These are phyloP conservation scores for Neofusicoccum sp. DNA, from an alignment of 2,329 filamentous ascomycete species.

Conservation along the genomic window DNA sequence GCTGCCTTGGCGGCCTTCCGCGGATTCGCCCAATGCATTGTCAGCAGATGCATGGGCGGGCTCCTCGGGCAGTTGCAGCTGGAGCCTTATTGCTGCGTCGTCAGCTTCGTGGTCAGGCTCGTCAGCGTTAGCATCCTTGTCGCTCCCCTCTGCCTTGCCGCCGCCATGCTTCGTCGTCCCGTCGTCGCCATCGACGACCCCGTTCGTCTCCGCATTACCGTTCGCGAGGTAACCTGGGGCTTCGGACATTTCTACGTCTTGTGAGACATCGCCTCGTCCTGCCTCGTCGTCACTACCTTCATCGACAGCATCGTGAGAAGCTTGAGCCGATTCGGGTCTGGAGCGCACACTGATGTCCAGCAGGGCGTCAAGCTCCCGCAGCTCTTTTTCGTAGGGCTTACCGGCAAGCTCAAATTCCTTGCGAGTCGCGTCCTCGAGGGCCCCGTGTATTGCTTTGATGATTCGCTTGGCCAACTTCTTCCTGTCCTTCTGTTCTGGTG, in stretches of 20 bases:
- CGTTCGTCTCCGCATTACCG: conserved; percentile 19
- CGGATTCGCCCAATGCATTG: conserved; percentile 16
- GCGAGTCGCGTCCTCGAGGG: conserved; percentile 70
- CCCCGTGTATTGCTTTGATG: conserved; percentile 75
- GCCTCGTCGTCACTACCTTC: conserved; percentile 18
- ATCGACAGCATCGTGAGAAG: conserved; percentile 26
- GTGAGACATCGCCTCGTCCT: background rate
- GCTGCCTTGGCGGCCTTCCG: conserved; percentile 27
- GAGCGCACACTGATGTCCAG: conserved; percentile 64
- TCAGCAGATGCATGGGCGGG: background rate
- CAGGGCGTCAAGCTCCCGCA: conserved; percentile 68
- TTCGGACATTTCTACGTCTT: conserved; percentile 18
- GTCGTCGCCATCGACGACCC: conserved; percentile 6
- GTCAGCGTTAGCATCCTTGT: conserved; percentile 34
- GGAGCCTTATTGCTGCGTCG: conserved; percentile 1
- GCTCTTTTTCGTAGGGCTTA: conserved; percentile 66
- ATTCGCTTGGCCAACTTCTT: conserved; percentile 87
- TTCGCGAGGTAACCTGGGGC: conserved; percentile 8
- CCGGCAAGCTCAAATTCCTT: conserved; percentile 80
- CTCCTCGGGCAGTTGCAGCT: conserved; percentile 9
- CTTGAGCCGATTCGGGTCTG: conserved; percentile 45
- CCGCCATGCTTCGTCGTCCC: conserved; percentile 44
- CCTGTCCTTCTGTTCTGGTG: conserved; percentile 71
- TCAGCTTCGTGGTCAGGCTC: conserved; percentile 33
- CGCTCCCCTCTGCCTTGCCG: conserved; percentile 32